These are phyloP conservation scores for Mucor sp. DNA, from an alignment of 371 early-diverging fungal species.

Conservation along the genomic window DNA sequence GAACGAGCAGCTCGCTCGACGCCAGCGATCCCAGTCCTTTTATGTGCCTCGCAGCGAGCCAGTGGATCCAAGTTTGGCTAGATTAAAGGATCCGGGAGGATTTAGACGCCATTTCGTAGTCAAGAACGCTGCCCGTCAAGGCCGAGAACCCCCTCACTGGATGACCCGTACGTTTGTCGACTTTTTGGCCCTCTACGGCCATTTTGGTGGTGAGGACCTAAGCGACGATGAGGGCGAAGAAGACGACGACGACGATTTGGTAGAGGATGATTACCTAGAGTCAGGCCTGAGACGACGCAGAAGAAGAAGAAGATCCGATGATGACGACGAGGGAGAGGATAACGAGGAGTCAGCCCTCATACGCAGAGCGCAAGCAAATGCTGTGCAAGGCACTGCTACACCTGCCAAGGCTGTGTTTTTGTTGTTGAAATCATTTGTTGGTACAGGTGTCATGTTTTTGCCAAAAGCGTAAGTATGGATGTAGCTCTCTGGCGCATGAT, in stretches of 20 bases:
- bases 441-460: slow-evolving; percentile 56
- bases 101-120: slow-evolving; percentile 89
- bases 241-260: slow-evolving; percentile 26
- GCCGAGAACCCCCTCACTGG: slow-evolving; percentile 67
- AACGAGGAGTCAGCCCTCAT: slow-evolving; percentile 50
- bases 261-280: slow-evolving; percentile 21
- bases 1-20: slow-evolving; percentile 32
- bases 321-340: slow-evolving; percentile 17
- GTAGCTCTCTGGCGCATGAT: not conserved
- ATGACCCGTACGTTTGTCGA: slow-evolving; percentile 91
- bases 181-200: slow-evolving; percentile 91
- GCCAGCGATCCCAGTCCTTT: slow-evolving; percentile 45
- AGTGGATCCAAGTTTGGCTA: slow-evolving; percentile 39
- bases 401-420: slow-evolving; percentile 84
- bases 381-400: slow-evolving; percentile 75
- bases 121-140: slow-evolving; percentile 70
- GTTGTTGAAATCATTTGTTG: slow-evolving; percentile 86
- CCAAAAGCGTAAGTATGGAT: slow-evolving; percentile 22
- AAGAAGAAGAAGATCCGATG: slow-evolving; percentile 12
- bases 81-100: slow-evolving; percentile 78
- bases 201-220: slow-evolving; percentile 83
- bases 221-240: slow-evolving; percentile 45
- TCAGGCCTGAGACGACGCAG: slow-evolving; percentile 15
- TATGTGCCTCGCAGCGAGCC: slow-evolving; percentile 36
- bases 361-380: slow-evolving; percentile 59